Evolutionary conservation across 2,329 filamentous ascomycete species (phyloP), one percentile per base, ranked within the genome.

Genomic region (Xylariomycetidae sp.): DNA sequence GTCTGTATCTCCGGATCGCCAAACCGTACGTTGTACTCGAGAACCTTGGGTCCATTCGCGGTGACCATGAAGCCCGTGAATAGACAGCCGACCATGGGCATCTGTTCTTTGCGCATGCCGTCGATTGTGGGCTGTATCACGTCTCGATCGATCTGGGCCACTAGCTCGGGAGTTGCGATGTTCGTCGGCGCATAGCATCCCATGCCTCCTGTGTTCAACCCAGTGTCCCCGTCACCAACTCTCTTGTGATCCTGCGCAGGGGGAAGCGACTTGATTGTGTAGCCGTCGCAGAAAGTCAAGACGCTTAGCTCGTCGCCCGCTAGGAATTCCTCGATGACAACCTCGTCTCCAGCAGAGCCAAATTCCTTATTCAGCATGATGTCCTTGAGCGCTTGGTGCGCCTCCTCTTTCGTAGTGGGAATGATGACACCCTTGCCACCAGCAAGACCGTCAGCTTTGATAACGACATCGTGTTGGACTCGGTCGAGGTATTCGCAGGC

Each of bases 241-340:
- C 88, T 78, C 73, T 98, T 96, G 69, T 98, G 92, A 59, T 96
- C 92, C 60, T 98, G 92, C 2, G 90, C 90, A 1, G 92, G 82
- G 5, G 90, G 90, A 8, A 96, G 70, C 7, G 83, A 87, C 54
- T 77, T 75, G 56, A 94, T 84, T 1, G 82, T 82, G 56, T 84
- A 82, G 32, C 92, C 92, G 56, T 98, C 92, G 53, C 81, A 86
- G 64, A 98, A 95, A 19, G 82, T 87, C 30, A 98, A 69, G 44
- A 98, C 84, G 54, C 85, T 92, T 42, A 96, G 71, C 62, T 98
- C 92, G 44, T 96, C 87, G 27, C 92, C 92, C 40, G 85, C 77
- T 20, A 98, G 68, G 48, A 85, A 92, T 61, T 98, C 90, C 59
- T 98, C 92, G 43, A 98, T 89, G 26, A 98, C 90, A 14, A 98